A percentile compares a stretch with the other conserved stretches of the same genome.
Evolutionary conservation across 2,329 filamentous ascomycete genomes (phyloP).

Genomic region (Mariannaea sp.): DNA sequence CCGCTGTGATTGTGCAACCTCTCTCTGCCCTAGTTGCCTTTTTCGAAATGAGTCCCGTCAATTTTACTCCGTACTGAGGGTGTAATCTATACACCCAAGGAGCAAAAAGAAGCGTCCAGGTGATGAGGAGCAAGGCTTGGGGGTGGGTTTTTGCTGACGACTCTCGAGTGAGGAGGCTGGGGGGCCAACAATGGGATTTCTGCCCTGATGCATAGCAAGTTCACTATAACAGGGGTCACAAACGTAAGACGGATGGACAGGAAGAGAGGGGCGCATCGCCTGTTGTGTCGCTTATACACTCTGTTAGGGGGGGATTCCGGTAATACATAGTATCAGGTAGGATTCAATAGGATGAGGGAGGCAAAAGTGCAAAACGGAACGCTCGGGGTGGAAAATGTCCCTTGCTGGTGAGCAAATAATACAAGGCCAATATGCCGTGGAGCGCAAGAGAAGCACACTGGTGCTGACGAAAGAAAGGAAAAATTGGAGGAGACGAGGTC

Average conservation of each 20-base stretch:
- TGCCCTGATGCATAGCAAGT: too few relatives aligned
- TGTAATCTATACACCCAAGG: neutral
- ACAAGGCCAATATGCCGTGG: too few relatives aligned
- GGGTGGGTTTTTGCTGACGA: conserved; percentile 18
- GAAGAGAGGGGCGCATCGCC: neutral
- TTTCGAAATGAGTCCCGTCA: neutral
- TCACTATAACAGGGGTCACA: neutral
- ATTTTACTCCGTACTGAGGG: neutral
- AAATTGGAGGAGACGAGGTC: conserved; percentile 5
- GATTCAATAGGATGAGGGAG: conserved; percentile 9
- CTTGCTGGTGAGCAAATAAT: too few relatives aligned
- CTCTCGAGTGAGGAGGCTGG: conserved; percentile 1
- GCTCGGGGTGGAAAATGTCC: too few relatives aligned
- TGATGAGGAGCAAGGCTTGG: conserved; percentile 8
- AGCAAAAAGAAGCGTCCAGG: conserved; percentile 1
- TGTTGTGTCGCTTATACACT: neutral
- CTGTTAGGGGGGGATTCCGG: too few relatives aligned
- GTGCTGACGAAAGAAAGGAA: conserved; percentile 18
- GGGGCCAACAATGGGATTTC: neutral
- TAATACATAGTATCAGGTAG: too few relatives aligned
- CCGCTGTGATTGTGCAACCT: neutral
- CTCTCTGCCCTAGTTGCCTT: too few relatives aligned
- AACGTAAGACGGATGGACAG: neutral
- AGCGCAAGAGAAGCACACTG: conserved; percentile 7
- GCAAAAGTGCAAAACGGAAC: neutral